Base-by-base conservation (phyloP, 2,329 filamentous ascomycete species). In the Fusarium udum region DNA sequence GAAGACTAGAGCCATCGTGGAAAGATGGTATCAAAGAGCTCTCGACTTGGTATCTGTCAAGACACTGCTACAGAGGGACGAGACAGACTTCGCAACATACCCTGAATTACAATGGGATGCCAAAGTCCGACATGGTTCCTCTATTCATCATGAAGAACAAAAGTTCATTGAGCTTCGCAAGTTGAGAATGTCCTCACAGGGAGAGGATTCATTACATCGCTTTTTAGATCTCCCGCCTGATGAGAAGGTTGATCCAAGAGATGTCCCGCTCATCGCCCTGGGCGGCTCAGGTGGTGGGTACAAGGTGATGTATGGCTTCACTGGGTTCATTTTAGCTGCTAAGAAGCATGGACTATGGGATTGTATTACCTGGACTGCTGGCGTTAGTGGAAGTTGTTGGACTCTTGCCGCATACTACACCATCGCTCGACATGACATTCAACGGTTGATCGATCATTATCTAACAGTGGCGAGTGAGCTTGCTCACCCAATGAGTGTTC, bases 301-400 rank as follows among this genome's bases (percentile, higher is more conserved):
- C 13, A 66, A 76, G 39, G 71, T 72, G 48, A 78, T 78, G 76
- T 77, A 78, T 9, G 76, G 76, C 4, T 75, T 78, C 2, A 3
- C 71, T 0, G 75, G 72, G 0, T 77, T 78, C 13, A 78, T 78
- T 0, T 57, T 22, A 1, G 67, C 61, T 0, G 65, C 64, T 0
- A 77, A 78, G 24, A 74, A 74, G 13, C 37, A 61, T 4, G 46
- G 62, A 0, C 4, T 78, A 0, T 78, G 76, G 76, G 75, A 77
- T 10, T 78, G 76, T 5, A 70, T 77, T 0, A 75, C 69, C 0
- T 78, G 76, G 76, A 67, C 61, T 5, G 71, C 76, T 0, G 76
- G 74, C 2, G 76, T 78, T 1, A 78, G 76, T 7, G 76, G 76
- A 3, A 78, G 74, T 20, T 78, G 76, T 24, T 78, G 76, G 76